Conservation (phyloP, 2,329 filamentous ascomycete species). For the Dothiorella sarmentorum region DNA sequence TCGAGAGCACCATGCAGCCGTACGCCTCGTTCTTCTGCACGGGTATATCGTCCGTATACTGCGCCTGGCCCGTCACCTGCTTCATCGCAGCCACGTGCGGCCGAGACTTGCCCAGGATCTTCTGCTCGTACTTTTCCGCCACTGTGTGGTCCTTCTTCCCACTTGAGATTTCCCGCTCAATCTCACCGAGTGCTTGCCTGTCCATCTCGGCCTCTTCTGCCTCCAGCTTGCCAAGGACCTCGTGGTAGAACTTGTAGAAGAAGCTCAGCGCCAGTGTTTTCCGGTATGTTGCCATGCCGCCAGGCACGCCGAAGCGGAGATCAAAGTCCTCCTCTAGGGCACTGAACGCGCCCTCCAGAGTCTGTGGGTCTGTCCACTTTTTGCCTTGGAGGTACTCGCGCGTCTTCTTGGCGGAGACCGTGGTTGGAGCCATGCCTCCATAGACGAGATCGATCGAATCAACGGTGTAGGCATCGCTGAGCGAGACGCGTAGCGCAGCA, state of each 20-base stretch:
- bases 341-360: constrained; percentile 84
- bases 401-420: constrained; percentile 78
- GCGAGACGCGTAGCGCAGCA: constrained; percentile 70
- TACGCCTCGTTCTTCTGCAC: constrained; percentile 82
- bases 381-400: constrained; percentile 72
- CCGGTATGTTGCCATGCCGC: constrained; percentile 95
- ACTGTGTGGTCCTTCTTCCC: constrained; percentile 76
- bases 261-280: constrained; percentile 88
- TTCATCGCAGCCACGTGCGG: constrained; percentile 89
- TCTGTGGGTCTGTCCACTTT: constrained; percentile 73
- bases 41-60: constrained; percentile 95
- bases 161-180: constrained; percentile 77
- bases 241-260: constrained; percentile 97
- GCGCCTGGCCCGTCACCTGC: constrained; percentile 88
- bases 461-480: constrained; percentile 68
- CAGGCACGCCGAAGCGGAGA: constrained; percentile 83
- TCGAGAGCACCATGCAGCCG: constrained; percentile 82
- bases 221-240: constrained; percentile 65
- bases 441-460: constrained; percentile 78
- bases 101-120: constrained; percentile 78
- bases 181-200: constrained; percentile 72
- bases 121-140: constrained; percentile 74
- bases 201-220: constrained; percentile 57
- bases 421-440: constrained; percentile 91
- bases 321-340: constrained; percentile 88